These are phyloP conservation scores for Heterobasidion irregulare DNA, from an alignment of 1,284 basidiomycete species.

Conservation along the genomic window DNA sequence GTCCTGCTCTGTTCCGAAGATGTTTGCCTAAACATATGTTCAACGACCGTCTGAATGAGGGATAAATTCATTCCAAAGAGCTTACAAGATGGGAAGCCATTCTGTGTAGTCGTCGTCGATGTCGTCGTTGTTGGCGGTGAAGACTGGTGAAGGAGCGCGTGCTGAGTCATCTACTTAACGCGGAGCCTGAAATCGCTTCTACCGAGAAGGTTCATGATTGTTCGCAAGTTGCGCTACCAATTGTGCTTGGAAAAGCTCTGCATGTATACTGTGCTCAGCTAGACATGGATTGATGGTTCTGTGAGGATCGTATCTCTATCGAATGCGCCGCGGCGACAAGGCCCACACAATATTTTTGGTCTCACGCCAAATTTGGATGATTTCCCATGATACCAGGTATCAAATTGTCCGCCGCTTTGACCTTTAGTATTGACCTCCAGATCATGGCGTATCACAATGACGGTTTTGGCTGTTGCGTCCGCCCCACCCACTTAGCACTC, in stretches of 20 bases:
- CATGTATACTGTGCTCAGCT: not conserved
- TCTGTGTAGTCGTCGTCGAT: not conserved
- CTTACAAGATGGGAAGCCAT: slow-evolving; percentile 62
- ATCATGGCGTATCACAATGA: too few relatives aligned
- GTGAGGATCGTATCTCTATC: not conserved
- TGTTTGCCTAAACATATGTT: slow-evolving; percentile 52
- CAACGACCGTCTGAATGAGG: slow-evolving; percentile 1
- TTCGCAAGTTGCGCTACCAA: not conserved
- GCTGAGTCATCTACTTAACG: not conserved
- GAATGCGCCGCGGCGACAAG: too few relatives aligned
- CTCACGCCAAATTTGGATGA: too few relatives aligned
- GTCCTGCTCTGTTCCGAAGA: slow-evolving; percentile 87
- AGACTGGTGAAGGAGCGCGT: not conserved
- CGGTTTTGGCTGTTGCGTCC: too few relatives aligned
- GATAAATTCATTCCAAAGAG: slow-evolving; percentile 4
- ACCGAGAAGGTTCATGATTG: not conserved
- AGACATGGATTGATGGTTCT: not conserved
- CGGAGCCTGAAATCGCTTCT: not conserved
- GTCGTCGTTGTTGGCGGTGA: not conserved
- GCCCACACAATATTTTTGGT: too few relatives aligned
- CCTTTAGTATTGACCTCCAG: too few relatives aligned
- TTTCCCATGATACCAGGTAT: too few relatives aligned
- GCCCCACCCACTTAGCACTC: too few relatives aligned
- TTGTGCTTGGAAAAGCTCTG: too few relatives aligned
- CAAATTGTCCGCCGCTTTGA: too few relatives aligned